Evolutionary conservation across 148 eudicot genomes (phyloP), one percentile per base, ranked within the genome.

Genomic region (Vaccinium myrtillus): DNA sequence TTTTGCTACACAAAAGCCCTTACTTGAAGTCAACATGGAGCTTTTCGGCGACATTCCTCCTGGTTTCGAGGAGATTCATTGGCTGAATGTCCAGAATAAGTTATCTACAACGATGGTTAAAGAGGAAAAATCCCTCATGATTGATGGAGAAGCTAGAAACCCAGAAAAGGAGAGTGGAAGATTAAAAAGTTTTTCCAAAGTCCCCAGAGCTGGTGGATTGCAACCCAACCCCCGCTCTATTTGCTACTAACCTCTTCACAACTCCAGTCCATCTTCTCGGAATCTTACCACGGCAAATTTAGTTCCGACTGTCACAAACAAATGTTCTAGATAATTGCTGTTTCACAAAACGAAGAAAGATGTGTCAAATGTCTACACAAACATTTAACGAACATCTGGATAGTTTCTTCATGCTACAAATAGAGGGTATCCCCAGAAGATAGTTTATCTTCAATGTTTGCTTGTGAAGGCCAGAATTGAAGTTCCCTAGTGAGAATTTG

Each of bases 51-150:
- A 73, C 55, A 63, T 81, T 71, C 86, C 86, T 54, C 86, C 86
- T 14, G 86, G 86, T 56, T 85, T 85, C 8, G 86, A 73, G 73
- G 74, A 69, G 79, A 56, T 19, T 6, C 75, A 43, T 12, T 6
- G 5, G 83, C 53, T 55, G 79, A 85, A 53, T 25, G n/a, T 79
- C 39, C 43, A 51, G 19, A 27, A 51, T 50, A 12, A 13, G 16
- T 21, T 21, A 27, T 3, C 5, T 77, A 13, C 32, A 1, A n/a
- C 27, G 21, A 48, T 30, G 27, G 75, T 3, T 25, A n/a, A 9
- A 43, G 83, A 32, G 71, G 74, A 46, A 61, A 80, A 80, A 56
- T 21, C 54, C n/a, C 56, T 49, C n/a, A 21, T 10, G 79, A 58
- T 50, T 25, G 36, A 49, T 23, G 58, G 19, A 36, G 23, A 53